Conservation (phyloP, 345 rosid species). For the Raphanus sativus region DNA sequence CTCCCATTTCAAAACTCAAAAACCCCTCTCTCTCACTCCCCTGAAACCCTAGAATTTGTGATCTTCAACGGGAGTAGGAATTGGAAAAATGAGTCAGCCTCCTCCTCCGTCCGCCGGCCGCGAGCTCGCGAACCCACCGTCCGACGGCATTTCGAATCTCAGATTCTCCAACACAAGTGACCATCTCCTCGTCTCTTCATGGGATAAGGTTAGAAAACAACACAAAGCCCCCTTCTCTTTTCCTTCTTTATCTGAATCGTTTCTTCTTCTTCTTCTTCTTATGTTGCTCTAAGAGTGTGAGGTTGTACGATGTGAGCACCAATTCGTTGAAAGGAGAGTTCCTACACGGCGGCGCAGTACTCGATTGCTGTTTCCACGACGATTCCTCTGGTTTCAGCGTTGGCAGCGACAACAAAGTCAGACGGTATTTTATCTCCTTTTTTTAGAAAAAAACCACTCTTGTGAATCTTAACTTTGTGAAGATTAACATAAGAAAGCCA, state of each 20-base stretch:
- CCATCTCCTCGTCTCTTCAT: slow-evolving; percentile 94
- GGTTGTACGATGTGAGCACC: slow-evolving; percentile 82
- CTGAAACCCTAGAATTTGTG: slow-evolving; percentile 26
- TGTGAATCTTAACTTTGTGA: not conserved
- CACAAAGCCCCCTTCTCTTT: too few relatives aligned
- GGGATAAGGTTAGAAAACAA: slow-evolving; percentile 77
- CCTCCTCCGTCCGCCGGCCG: slow-evolving; percentile 65
- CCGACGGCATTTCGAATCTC: slow-evolving; percentile 94
- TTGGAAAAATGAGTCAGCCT: slow-evolving; percentile 40
- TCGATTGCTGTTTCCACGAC: slow-evolving; percentile 98
- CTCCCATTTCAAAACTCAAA: slow-evolving; percentile 24
- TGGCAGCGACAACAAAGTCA: slow-evolving; percentile 69
- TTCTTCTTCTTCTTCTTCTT: not conserved
- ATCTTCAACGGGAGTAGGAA: slow-evolving; percentile 6
- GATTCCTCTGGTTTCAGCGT: slow-evolving; percentile 98
- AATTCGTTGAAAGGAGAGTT: slow-evolving; percentile 81
- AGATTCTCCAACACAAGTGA: slow-evolving; percentile 96
- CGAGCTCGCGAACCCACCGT: slow-evolving; percentile 80
- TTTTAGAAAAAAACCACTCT: not conserved
- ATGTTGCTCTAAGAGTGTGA: slow-evolving; percentile 52
- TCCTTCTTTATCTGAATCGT: not conserved
- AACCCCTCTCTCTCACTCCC: not conserved
- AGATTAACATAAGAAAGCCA: not conserved
- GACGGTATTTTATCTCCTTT: slow-evolving; percentile 47
- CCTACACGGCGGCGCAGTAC: slow-evolving; percentile 88